Base-by-base conservation (phyloP, 73 alveolate genomes). In the Diophrys sp. region DNA sequence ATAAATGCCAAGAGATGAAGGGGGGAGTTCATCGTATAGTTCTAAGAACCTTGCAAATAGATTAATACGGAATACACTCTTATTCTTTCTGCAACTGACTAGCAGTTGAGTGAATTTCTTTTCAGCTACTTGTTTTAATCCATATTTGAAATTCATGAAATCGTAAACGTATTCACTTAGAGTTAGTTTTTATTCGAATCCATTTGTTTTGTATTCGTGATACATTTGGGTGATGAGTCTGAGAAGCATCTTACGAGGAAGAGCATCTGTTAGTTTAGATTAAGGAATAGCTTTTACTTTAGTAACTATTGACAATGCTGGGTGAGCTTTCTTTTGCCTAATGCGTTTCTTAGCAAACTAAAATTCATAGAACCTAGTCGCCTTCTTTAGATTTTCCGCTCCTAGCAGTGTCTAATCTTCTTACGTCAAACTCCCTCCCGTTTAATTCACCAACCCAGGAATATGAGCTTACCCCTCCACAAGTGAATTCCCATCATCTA, bases 121-220 rank as follows among this genome's bases (percentile, higher is more conserved):
- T 83, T 90, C 96, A 56, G 96, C 96, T 1, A 90, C 96, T 34
- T 86, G 81, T 56, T 90, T 90, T 24, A 90, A 78, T 0, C 96
- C 96, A 77, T 90, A 90, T 62, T 86, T 85, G 29, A 86, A 76
- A 84, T 86, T 85, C 68, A 87, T 80, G 69, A 27, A 75, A 56
- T 90, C 96, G 71, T 90, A 90, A 14, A 87, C 56, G 71, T 74
- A 75, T 33, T 82, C 90, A 1, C 2, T 0, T 0, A 82, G 53
- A 24, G 78, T 34, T n/a, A 31, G 11, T 55, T 73, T 44, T 26
- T 31, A 23, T 24, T 62, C 77, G 54, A 71, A 24, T 31, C 31
- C 27, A 24, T 33, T 44, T 25, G 73, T 56, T 28, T 30, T 31
- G 30, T 78, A 73, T 29, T 82, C 90, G 33, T 70, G 18, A 57